Conservation (phyloP, 2,329 filamentous ascomycete genomes). For the Colletotrichum sp. region DNA sequence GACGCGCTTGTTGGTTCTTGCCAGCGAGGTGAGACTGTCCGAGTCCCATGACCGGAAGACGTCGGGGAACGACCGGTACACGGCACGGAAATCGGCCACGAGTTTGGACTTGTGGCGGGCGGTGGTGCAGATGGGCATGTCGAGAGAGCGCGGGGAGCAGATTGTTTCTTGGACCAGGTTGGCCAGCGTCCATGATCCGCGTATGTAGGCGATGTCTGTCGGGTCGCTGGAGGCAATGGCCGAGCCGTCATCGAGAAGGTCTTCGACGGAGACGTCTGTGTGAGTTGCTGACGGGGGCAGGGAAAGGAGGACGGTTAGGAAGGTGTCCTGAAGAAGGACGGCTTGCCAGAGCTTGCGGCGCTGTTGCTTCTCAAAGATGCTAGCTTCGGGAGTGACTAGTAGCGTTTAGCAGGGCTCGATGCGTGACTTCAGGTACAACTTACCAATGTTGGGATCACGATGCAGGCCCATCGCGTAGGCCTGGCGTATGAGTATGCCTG, state of each 20-base stretch:
- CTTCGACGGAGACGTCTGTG: conserved; percentile 79
- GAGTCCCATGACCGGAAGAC: conserved; percentile 73
- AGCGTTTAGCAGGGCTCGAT: conserved; percentile 4
- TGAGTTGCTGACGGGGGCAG: conserved; percentile 80
- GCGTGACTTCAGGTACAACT: conserved; percentile 24
- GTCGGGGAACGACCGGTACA: conserved; percentile 76
- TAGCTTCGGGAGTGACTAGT: conserved; percentile 67
- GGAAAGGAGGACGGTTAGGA: conserved; percentile 78
- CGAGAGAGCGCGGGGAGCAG: conserved; percentile 76
- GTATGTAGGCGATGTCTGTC: conserved; percentile 73
- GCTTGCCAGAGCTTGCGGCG: conserved; percentile 84
- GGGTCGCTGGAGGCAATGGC: conserved; percentile 65
- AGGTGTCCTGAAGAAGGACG: conserved; percentile 81
- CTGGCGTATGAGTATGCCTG: conserved; percentile 77
- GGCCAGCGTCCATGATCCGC: conserved; percentile 79
- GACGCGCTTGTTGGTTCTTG: conserved; percentile 65
- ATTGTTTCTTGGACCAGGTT: conserved; percentile 80
- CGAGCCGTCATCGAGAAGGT: conserved; percentile 68
- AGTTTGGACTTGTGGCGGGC: conserved; percentile 73
- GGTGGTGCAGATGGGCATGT: conserved; percentile 73
- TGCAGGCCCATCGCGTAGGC: conserved; percentile 84
- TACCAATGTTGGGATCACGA: conserved; percentile 76
- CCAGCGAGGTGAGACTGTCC: conserved; percentile 61
- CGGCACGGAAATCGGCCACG: conserved; percentile 70
- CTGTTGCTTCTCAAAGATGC: conserved; percentile 76